Conservation (phyloP, 1,284 basidiomycete genomes). For the Trametes versicolor region DNA sequence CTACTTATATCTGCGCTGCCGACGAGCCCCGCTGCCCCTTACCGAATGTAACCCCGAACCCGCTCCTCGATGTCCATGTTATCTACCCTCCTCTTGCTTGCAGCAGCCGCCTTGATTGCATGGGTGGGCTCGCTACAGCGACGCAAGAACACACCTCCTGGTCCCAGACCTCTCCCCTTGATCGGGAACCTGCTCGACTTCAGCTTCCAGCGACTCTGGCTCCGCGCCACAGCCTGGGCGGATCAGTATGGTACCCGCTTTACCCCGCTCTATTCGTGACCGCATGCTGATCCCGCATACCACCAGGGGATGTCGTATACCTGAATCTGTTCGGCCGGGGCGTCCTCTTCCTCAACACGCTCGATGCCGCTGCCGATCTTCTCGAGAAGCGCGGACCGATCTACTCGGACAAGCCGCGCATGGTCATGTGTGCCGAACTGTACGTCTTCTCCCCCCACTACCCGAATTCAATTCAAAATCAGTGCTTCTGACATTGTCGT, state of each 20-base stretch:
- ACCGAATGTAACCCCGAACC: no score
- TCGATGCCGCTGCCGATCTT: slow-evolving; percentile 29
- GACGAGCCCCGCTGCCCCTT: neutral
- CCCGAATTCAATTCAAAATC: neutral
- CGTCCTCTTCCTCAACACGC: slow-evolving; percentile 21
- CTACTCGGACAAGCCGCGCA: slow-evolving; percentile 17
- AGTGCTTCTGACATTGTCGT: no score
- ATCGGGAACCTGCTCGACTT: slow-evolving; percentile 17
- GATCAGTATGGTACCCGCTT: slow-evolving; percentile 13
- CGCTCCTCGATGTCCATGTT: neutral
- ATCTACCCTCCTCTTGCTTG: neutral
- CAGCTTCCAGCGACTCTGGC: slow-evolving; percentile 1
- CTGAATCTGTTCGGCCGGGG: slow-evolving; percentile 18
- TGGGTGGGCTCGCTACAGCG: neutral
- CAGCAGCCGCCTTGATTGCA: neutral
- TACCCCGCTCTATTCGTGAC: neutral
- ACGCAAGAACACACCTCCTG: slow-evolving; percentile 12
- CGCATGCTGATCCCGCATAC: neutral
- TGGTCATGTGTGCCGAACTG: slow-evolving; percentile 20
- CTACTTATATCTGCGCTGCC: neutral
- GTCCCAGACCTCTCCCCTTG: slow-evolving; percentile 17
- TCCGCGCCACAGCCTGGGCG: slow-evolving; percentile 7
- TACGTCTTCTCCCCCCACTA: slow-evolving; percentile 4
- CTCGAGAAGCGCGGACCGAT: slow-evolving; percentile 26
- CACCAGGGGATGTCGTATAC: slow-evolving; percentile 25